A percentile compares a stretch with the other conserved stretches of the same genome.
Conservation (phyloP, 495 filamentous ascomycete genomes). For the Lasiosphaeris hirsuta region DNA sequence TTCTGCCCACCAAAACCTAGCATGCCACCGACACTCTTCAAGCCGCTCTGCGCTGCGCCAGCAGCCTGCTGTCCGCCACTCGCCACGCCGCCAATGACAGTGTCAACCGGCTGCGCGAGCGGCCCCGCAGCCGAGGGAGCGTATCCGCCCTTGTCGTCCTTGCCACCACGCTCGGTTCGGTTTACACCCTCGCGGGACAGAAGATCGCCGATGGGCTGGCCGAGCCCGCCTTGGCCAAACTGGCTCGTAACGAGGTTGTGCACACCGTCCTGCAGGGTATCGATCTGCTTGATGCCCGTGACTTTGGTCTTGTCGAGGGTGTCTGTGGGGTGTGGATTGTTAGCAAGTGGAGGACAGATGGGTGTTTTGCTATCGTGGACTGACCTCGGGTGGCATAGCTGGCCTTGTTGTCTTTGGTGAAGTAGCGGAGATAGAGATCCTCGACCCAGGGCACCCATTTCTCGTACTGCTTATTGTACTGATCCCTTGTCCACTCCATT, state of each 20-base stretch:
- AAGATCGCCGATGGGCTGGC: constrained; percentile 57
- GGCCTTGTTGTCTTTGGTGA: constrained; percentile 70
- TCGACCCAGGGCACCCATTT: constrained; percentile 75
- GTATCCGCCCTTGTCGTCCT: constrained; percentile 56
- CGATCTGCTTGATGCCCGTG: constrained; percentile 57
- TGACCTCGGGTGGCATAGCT: constrained; percentile 60
- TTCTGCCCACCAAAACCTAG: constrained; percentile 11
- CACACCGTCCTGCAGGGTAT: constrained; percentile 61
- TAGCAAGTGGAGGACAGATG: not conserved
- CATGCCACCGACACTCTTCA: constrained; percentile 15
- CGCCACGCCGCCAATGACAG: constrained; percentile 13
- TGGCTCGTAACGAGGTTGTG: constrained; percentile 57
- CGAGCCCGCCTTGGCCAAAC: constrained; percentile 60
- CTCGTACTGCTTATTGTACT: constrained; percentile 65
- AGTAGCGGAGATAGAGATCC: constrained; percentile 65
- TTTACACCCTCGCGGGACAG: constrained; percentile 62
- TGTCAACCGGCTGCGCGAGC: constrained; percentile 16
- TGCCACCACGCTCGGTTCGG: constrained; percentile 58
- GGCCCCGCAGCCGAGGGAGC: constrained; percentile 17
- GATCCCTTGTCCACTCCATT: constrained; percentile 54
- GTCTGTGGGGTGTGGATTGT: constrained; percentile 38
- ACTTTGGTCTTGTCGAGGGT: constrained; percentile 62
- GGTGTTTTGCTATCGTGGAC: not conserved
- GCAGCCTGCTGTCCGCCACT: constrained; percentile 19
- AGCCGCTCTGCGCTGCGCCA: constrained; percentile 12